These are phyloP conservation scores for Coniella vitis DNA, from an alignment of 2,329 filamentous ascomycete species.

Conservation along the genomic window DNA sequence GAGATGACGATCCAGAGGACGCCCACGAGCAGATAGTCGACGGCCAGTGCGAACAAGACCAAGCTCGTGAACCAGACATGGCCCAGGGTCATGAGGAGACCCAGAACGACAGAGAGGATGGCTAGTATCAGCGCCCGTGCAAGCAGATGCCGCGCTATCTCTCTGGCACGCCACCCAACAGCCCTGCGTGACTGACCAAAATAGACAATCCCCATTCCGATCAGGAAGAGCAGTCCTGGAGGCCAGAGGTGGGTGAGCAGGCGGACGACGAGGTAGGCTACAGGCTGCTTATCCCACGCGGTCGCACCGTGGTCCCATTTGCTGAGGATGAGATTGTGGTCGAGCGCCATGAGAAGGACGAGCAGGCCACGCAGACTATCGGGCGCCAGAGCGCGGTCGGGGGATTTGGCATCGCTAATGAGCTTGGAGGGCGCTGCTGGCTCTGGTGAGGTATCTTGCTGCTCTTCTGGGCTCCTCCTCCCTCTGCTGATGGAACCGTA, in stretches of 20 bases:
- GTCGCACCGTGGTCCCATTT: slow-evolving; percentile 26
- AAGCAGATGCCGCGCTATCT: slow-evolving; percentile 33
- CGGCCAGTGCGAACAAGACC: slow-evolving; percentile 36
- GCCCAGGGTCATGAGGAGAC: slow-evolving; percentile 27
- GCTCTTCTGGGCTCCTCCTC: too few relatives aligned
- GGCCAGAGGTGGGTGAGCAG: slow-evolving; percentile 39
- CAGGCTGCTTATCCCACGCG: slow-evolving; percentile 29
- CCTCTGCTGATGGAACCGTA: slow-evolving; percentile 3
- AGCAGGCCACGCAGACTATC: slow-evolving; percentile 38
- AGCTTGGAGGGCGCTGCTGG: background rate
- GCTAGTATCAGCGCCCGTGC: slow-evolving; percentile 31
- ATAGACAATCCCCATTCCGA: slow-evolving; percentile 39
- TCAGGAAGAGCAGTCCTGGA: slow-evolving; percentile 38
- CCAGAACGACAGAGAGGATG: slow-evolving; percentile 26
- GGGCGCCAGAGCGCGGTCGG: slow-evolving; percentile 32
- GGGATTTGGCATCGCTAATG: slow-evolving; percentile 1
- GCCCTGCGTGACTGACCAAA: slow-evolving; percentile 34
- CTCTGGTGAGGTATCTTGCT: background rate
- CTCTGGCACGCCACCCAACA: slow-evolving; percentile 31
- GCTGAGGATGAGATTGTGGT: slow-evolving; percentile 33
- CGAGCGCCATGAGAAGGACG: slow-evolving; percentile 39
- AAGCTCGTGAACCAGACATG: slow-evolving; percentile 36
- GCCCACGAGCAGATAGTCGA: slow-evolving; percentile 39
- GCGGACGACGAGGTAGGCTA: slow-evolving; percentile 33
- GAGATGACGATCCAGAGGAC: slow-evolving; percentile 33